These are phyloP conservation scores for Astrothelium macrocarpum DNA, from an alignment of 495 filamentous ascomycete species.

Conservation along the genomic window DNA sequence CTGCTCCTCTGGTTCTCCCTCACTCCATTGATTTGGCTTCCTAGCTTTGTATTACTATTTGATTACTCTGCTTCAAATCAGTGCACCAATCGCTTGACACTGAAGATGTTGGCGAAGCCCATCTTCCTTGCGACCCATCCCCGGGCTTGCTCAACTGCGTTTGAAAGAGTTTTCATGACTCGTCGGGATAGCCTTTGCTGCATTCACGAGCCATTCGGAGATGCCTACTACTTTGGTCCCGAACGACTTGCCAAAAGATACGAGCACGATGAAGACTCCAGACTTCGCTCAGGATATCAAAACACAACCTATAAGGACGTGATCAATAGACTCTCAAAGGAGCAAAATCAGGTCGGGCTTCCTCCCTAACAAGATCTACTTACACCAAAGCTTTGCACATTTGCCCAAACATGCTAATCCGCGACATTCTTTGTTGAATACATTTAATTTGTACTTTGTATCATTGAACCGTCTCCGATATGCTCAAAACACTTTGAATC, in stretches of 20 bases:
- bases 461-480: no score
- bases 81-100: neutral
- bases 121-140: conserved; percentile 93
- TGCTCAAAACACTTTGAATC: no score
- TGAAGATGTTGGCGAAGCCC: conserved; percentile 59
- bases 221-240: conserved; percentile 90
- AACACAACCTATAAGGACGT: conserved; percentile 67
- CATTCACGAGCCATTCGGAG: conserved; percentile 91
- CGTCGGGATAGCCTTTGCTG: conserved; percentile 66
- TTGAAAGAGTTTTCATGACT: conserved; percentile 98
- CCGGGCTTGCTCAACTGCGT: conserved; percentile 87
- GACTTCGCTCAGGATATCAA: conserved; percentile 64
- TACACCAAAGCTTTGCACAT: conserved; percentile 8
- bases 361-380: conserved; percentile 16
- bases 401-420: no score
- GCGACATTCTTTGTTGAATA: no score
- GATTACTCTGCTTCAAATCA: neutral
- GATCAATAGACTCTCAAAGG: conserved; percentile 57
- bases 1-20: neutral
- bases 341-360: conserved; percentile 55
- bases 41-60: neutral
- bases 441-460: no score
- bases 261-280: conserved; percentile 57
- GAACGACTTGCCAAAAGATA: conserved; percentile 73
- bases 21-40: neutral